phyloP scores from a whole-genome alignment of 2,329 filamentous ascomycete genomes.

The Annulohypoxylon truncatum region DNA sequence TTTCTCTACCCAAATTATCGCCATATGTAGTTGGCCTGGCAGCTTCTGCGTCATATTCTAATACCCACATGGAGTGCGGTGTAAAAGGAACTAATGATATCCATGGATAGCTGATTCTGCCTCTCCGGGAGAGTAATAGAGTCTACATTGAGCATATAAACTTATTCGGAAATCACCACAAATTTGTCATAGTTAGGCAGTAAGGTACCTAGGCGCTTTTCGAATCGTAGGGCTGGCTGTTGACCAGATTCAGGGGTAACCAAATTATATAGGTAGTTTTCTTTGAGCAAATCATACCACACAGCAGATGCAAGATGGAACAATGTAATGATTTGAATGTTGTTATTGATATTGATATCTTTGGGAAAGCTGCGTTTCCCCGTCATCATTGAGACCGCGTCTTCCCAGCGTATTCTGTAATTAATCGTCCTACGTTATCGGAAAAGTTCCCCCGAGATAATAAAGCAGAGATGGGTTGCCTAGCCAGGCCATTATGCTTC shows the following conservation, averaged over 20 bases:
- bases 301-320: not conserved
- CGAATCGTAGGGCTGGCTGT: not conserved
- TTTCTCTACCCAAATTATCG: not conserved
- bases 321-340: not conserved
- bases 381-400: not conserved
- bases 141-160: not conserved
- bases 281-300: not conserved
- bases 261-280: not conserved
- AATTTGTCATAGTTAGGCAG: not conserved
- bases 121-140: not conserved
- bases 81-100: not conserved
- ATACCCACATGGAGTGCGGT: not conserved
- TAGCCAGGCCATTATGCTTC: not conserved
- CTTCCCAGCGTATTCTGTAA: conserved; percentile 11
- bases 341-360: conserved; percentile 16
- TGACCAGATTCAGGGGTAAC: not conserved
- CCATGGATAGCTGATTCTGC: not conserved
- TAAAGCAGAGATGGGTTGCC: not conserved
- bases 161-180: not conserved
- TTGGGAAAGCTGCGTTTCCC: not conserved
- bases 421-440: conserved; percentile 2
- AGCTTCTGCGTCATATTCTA: not conserved
- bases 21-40: not conserved
- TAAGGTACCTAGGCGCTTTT: not conserved
- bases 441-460: conserved; percentile 6